phyloP scores from a whole-genome alignment of 2,329 filamentous ascomycete genomes.

The Fusarium euwallaceae region DNA sequence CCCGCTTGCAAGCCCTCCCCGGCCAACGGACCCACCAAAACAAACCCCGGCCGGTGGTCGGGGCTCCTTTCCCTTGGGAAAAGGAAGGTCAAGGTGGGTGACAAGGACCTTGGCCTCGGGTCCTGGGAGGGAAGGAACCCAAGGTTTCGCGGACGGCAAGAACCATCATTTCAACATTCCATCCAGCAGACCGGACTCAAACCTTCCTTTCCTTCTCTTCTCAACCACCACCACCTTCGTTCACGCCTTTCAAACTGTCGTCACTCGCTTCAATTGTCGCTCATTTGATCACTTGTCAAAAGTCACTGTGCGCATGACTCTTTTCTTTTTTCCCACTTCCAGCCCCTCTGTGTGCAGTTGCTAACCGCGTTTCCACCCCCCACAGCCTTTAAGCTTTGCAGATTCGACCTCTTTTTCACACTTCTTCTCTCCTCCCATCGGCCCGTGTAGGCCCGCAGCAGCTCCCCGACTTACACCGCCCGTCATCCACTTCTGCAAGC shows the following conservation, averaged over 20 bases:
- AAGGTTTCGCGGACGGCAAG: constrained; percentile 11
- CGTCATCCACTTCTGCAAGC: constrained; percentile 42
- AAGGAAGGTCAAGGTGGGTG: constrained; percentile 2
- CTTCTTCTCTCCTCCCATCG: constrained; percentile 21
- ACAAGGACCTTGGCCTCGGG: constrained; percentile 8
- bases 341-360: constrained; percentile 14
- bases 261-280: constrained; percentile 11
- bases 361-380: constrained; percentile 23
- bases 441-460: constrained; percentile 41
- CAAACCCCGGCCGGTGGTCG: constrained; percentile 32
- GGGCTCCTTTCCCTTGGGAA: constrained; percentile 10
- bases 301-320: constrained; percentile 33
- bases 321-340: constrained; percentile 9
- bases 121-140: not conserved
- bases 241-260: constrained; percentile 6
- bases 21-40: constrained; percentile 40
- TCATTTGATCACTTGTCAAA: constrained; percentile 18
- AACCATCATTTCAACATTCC: constrained; percentile 32
- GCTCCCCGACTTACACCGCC: constrained; percentile 47
- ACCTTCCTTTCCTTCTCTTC: constrained; percentile 27
- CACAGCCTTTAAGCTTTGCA: constrained; percentile 28
- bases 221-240: constrained; percentile 22
- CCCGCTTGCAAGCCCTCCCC: constrained; percentile 35
- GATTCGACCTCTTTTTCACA: constrained; percentile 29
- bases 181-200: constrained; percentile 23